A percentile compares a stretch with the other conserved stretches of the same genome.
Evolutionary conservation across 164 flowering plant species (phyloP).

Genomic region (Echeveria elegans): DNA sequence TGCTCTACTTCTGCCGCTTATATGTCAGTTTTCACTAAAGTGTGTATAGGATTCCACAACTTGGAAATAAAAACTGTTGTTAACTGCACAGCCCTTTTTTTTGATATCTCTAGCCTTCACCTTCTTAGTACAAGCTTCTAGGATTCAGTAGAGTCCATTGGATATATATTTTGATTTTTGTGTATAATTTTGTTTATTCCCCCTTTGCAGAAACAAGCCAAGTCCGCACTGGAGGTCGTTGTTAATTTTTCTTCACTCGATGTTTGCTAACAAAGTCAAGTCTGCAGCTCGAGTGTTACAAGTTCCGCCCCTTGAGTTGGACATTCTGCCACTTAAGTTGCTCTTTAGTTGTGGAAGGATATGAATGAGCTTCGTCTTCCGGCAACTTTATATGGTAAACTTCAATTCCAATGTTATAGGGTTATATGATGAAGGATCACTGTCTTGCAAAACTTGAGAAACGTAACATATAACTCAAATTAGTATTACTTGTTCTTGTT

Average conservation of each 20-base stretch:
- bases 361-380: neutral
- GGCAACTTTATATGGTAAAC: neutral
- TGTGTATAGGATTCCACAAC: too few relatives aligned
- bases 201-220: conserved; percentile 2
- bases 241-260: neutral
- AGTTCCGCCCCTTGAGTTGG: neutral
- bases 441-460: neutral
- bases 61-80: too few relatives aligned
- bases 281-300: neutral
- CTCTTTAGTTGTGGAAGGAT: neutral
- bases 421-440: too few relatives aligned
- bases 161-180: too few relatives aligned
- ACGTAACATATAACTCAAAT: neutral
- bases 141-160: neutral
- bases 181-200: neutral
- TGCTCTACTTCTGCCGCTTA: too few relatives aligned
- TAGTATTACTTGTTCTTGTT: neutral
- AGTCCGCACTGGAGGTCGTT: neutral
- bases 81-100: too few relatives aligned
- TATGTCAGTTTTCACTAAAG: too few relatives aligned
- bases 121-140: neutral
- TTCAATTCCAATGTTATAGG: neutral
- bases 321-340: neutral
- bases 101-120: neutral
- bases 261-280: neutral